Base-by-base conservation (phyloP, 2,329 filamentous ascomycete genomes). In the Ceratocystis huliohia region DNA sequence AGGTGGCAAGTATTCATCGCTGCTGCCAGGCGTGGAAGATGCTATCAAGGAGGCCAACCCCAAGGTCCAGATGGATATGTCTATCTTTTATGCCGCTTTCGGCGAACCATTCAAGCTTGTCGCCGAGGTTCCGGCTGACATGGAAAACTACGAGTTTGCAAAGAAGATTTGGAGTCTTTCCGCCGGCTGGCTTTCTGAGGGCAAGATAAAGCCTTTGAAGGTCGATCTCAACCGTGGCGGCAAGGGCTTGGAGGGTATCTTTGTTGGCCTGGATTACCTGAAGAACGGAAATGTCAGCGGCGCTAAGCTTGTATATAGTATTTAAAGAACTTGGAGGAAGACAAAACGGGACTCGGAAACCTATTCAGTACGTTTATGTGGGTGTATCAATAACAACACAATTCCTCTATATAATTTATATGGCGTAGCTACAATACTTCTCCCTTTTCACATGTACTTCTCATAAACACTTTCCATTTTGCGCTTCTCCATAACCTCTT, bases 271-370 rank as follows among this genome's bases (percentile, higher is more conserved):
- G n/a, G 70, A 74, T 17, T 72, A 74, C 66, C 66, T 76, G 67
- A 70, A 69, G 57, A 69, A 73, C 3, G 72, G 72, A 0, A 71
- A 73, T 70, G 73, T 79, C 30, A 78, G 76, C 65, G 78, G 74
- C 6, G 73, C 74, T 22, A 80, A 80, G 73, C 71, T 80, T 63
- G 78, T 80, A 1, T 79, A 78, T 69, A 77, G 75, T 64, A 30
- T 77, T 68, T 66, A 59, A 65, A 25, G 30, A 5, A 2, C 20
- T 15, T 5, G 20, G 22, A 28, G 48, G 20, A 13, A 5, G 44
- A 33, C 10, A 45, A 57, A 20, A 10, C n/a, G 30, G 59, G n/a
- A n/a, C 2, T 48, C 25, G 33, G 20, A 13, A 30, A 8, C n/a
- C 22, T 30, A 41, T 13, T 28, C n/a, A 17, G 25, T 41, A 7